Base-by-base conservation (phyloP, 192 early-diverging fungal genomes). In the Lobosporangium transversale region DNA sequence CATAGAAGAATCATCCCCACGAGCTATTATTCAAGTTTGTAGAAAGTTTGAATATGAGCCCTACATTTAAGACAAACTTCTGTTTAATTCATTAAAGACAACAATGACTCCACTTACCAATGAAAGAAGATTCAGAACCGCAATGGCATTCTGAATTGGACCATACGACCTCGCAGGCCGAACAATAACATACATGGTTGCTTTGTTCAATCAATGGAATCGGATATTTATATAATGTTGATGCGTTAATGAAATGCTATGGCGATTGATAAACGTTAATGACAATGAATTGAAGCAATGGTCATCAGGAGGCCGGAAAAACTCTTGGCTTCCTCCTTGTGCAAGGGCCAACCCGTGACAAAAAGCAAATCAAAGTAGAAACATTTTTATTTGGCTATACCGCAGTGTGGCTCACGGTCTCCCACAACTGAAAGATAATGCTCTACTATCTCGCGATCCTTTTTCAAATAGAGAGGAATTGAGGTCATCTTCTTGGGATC, bases 401-500 rank as follows among this genome's bases (percentile, higher is more conserved):
- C 63, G 32, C 71, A 75, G 43, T 54, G 48, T 27, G 49, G 7
- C 30, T 75, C 63, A 18, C 52, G 47, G 50, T 75, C 63, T 2
- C 71, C 71, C 17, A 66, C 59, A 4, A 17, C 21, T 7, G 44
- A 17, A 36, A 67, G 36, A 40, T 76, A 90, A 30, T 78, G 70
- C 4, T 68, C 55, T 0, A 90, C 85, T 36, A 94, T 90, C 9
- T 49, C 50, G 36, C 80, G 81, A 68, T 90, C 88, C 45, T 81
- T 80, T 51, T 76, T 67, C 23, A 66, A 76, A 58, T 90, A 88
- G 33, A 47, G 51, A 11, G 85, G 84, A 3, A 94, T 68, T 31
- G 90, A 90, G 37, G 47, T 42, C 10, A 89, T 69, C 44, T 82
- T 79, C 57, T 93, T 94, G 11, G 89, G 85, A 65, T 94, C 93